Base-by-base conservation (phyloP, 2,329 filamentous ascomycete species). In the Paramyrothecium roridum region DNA sequence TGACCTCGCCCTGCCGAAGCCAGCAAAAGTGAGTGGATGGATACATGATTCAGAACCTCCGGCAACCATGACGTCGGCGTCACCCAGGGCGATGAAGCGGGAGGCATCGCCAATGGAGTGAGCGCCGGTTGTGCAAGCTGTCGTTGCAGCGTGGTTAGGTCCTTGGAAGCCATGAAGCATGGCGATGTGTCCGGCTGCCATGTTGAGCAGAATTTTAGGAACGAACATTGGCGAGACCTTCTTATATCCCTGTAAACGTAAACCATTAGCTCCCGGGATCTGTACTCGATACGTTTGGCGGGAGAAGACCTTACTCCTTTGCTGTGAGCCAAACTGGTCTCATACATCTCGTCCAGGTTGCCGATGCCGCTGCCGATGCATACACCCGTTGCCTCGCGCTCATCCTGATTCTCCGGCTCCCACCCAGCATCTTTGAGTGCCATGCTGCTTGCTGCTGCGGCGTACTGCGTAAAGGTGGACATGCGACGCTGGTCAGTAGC, bases 331-430 rank as follows among this genome's bases (percentile, higher is more conserved):
- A 96, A 66, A 55, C 90, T 91, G 2, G 92, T 96, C 58, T 88
- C 81, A 72, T 96, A 97, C 10, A 96, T 86, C 64, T 96, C 92
- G 45, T 96, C 89, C 43, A 99, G 81, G 65, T 95, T 97, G 17
- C 95, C 95, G 64, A 99, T 97, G 2, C 95, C 95, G 61, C 93
- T 98, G 2, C 95, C 95, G 45, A 99, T 80, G 66, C 93, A 96
- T 1, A 99, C 90, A 1, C 95, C 95, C 0, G 93, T 96, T 54
- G 81, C 80, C 66, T 96, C 89, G 22, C 82, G 80, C 55, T 93
- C 84, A 22, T 85, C 80, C 19, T 80, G 76, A 4, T 68, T 73
- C 6, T 75, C 76, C 0, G 88, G 85, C 50, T 81, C 78, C 91
- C 93, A 97, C 2, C 81, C 85, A 1, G 93, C 88, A 76, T 98